These are phyloP conservation scores for Colletotrichum sp. DNA, from an alignment of 2,329 filamentous ascomycete genomes.

Conservation along the genomic window DNA sequence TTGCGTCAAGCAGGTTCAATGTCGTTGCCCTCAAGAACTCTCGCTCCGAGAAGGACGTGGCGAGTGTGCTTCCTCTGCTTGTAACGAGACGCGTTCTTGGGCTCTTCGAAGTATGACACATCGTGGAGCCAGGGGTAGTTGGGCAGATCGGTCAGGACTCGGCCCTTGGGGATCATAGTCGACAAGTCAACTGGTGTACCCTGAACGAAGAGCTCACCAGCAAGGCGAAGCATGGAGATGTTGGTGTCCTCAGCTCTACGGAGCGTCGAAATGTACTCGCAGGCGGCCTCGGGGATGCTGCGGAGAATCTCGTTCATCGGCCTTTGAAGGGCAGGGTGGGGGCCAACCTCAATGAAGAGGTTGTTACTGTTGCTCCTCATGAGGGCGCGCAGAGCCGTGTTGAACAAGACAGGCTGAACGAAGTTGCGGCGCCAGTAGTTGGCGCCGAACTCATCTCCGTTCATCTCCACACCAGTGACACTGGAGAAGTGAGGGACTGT, in stretches of 20 bases:
- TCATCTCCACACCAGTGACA: conserved; percentile 32
- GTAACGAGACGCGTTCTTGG: neutral
- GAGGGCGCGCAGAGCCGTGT: conserved; percentile 35
- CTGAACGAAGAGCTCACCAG: conserved; percentile 46
- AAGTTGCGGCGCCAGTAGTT: conserved; percentile 50
- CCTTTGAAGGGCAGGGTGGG: conserved; percentile 23
- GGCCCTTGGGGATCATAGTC: neutral
- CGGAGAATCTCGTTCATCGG: conserved; percentile 37
- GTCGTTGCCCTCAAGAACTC: conserved; percentile 4
- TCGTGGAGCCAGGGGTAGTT: conserved; percentile 11
- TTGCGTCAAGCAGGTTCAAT: conserved; percentile 11
- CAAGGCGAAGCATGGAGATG: conserved; percentile 46
- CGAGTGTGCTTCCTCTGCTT: neutral
- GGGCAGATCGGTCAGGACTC: neutral
- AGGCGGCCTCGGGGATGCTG: conserved; percentile 9
- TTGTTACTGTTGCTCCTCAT: neutral
- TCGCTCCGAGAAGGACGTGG: neutral
- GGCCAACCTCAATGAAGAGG: conserved; percentile 25
- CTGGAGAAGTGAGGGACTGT: conserved; percentile 19
- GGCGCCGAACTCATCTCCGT: neutral
- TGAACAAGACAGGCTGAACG: conserved; percentile 45
- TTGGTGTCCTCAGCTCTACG: conserved; percentile 55
- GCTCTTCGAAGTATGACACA: neutral
- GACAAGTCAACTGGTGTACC: conserved; percentile 45
- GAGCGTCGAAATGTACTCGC: conserved; percentile 48